Evolutionary conservation across 1,284 basidiomycete genomes (phyloP), one percentile per base, ranked within the genome.

Genomic region (Papiliotrema terrestris): DNA sequence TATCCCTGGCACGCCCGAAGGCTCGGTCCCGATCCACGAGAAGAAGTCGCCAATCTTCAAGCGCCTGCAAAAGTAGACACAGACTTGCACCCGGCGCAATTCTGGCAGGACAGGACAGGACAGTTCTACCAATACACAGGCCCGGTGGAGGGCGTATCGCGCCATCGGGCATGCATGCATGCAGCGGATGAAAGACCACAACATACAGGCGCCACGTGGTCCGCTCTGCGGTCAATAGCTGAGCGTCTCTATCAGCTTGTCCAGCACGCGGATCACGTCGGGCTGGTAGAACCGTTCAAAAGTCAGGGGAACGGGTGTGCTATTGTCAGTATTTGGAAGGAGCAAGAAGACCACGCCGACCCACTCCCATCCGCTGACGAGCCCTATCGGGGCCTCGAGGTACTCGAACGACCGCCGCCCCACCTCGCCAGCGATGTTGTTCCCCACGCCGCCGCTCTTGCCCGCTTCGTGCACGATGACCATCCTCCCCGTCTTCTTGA

Each of bases 381-480:
- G 79, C 65, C 83, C 87, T n/a, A 95, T 86, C 0, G 91, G 91
- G 3, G 91, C 91, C 57, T 90, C 84, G 53, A 95, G 76, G 72
- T 86, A 87, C 66, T 94, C 80, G 78, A 95, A 95, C 62, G 89
- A 91, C 54, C 86, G 79, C 71, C 88, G 86, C 76, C 90, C 88
- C 9, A 95, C 80, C 74, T 93, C 89, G 0, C 90, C 88, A 13
- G 86, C 85, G 45, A 95, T 87, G 68, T 95, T 90, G 20, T 86
- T 86, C 8, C 90, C 91, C n/a, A 86, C 87, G 26, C 91, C 88
- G 2, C 84, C 89, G 2, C 87, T 89, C 68, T 84, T 83, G 1
- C 89, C 86, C 3, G 92, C 92, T 74, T 95, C 91, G 68, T 95
- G 92, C 13, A 94, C 90, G 48, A 95, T 81, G n/a, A 95, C 85